Evolutionary conservation across 2,329 filamentous ascomycete genomes (phyloP), one percentile per base, ranked within the genome.

Genomic region (Clonostachys rosea): DNA sequence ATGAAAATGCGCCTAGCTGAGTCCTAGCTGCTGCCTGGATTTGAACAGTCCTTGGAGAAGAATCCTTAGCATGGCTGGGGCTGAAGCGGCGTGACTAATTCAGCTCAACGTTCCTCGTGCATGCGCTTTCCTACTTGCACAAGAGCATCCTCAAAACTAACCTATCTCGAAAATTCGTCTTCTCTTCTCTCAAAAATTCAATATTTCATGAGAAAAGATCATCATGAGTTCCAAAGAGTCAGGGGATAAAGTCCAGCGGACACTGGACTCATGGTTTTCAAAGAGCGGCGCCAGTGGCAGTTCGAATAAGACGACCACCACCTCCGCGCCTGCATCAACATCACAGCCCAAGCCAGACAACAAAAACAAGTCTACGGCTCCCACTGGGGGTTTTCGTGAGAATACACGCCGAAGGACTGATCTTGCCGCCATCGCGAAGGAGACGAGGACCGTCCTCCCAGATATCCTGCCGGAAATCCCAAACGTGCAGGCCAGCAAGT

Each of bases 381-480:
- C 24, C 24, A 30, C 9, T 30, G 24, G 24, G 24, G 9, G 24
- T 5, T 30, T 30, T 10, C 24, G 24, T 5, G 24, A 30, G 24
- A 30, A 30, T 30, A 10, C 24, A 9, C 24, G 24, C 24, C 24
- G 24, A 30, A 45, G 56, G 6, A 45, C 47, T 34, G 55, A 52
- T 10, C 66, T 80, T n/a, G 61, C 64, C 10, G 62, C 59, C 8
- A 60, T 69, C 16, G 74, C 76, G 6, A 58, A 61, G 44, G 75
- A 81, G 53, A 81, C 78, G 10, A 66, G 64, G 36, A 51, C 53
- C 3, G 60, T 71, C 6, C 68, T 81, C 1, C 76, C 76, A 3
- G 61, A 57, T 8, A 67, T 81, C 24, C 61, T 81, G 4, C 50
- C 61, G 12, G 59, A 71, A 17, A 56, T 76, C 5, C 75, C 74